Evolutionary conservation across 768 basidiomycete species (phyloP), one percentile per base, ranked within the genome.

Genomic region (Mycena vulgaris): DNA sequence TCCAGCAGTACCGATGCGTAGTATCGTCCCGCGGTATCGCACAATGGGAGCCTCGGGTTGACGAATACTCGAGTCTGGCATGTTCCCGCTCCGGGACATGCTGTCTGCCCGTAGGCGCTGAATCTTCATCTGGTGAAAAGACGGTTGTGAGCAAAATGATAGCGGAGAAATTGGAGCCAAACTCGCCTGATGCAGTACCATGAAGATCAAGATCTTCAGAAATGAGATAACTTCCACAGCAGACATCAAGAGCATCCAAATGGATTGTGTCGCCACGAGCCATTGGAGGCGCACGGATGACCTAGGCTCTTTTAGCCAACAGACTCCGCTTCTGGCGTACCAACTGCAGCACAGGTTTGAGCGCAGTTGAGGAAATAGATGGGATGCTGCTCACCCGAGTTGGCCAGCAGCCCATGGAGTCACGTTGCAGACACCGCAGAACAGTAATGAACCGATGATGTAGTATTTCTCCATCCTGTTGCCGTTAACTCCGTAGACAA

Each of bases 401-500:
- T 33, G 31, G 16, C 53, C 53, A 11, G 53, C 31, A 6, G 33
- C 53, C 53, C 16, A 55, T n/a, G 53, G 8, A 16, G 39, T 17
- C 3, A 40, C 14, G 19, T 33, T 59, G 42, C 57, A 59, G 13
- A 37, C 25, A 37, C 37, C 42, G 39, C 39, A 48, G 47, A 62
- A n/a, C 5, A 51, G 19, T 5, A 49, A 8, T 16, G 60, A 28
- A 11, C 59, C 59, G 40, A 47, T 3, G 16, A 60, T 31, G n/a
- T 60, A 60, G 45, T 23, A 31, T 52, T 78, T 78, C 56, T 79
- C 78, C 67, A 79, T 56, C 48, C n/a, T 63, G 19, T 72, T 74
- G 4, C 78, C 78, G 61, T 79, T 77, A 11, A 76, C 62, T 14
- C 73, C 65, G 53, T 75, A 71, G 17, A 77, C 75, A 21, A 79